Percentiles rank a stretch among this genome's conserved stretches.
Conservation (phyloP, 2,329 filamentous ascomycete species). For the Harringtonia aguacate region DNA sequence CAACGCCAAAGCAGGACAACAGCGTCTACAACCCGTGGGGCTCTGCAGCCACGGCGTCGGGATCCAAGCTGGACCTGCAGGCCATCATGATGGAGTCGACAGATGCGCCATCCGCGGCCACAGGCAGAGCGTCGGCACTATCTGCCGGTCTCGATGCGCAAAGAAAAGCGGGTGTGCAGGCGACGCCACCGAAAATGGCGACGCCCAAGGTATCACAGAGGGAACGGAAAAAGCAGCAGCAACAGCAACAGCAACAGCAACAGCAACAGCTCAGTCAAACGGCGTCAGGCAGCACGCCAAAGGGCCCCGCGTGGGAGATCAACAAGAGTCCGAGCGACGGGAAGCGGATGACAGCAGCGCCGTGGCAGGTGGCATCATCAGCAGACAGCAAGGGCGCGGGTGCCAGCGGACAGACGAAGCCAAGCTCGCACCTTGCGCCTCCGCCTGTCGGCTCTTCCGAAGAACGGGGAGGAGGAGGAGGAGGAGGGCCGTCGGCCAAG, state of each 20-base stretch:
- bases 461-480: not conserved
- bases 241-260: constrained; percentile 41
- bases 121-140: constrained; percentile 33
- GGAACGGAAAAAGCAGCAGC: constrained; percentile 76
- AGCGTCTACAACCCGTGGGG: constrained; percentile 34
- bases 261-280: constrained; percentile 35
- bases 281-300: constrained; percentile 20
- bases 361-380: constrained; percentile 1
- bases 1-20: not conserved
- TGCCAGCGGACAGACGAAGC: not conserved
- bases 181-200: constrained; percentile 19
- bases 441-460: constrained; percentile 18
- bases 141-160: constrained; percentile 44
- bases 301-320: constrained; percentile 18
- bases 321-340: constrained; percentile 15
- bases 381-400: not conserved
- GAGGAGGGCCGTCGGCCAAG: constrained; percentile 26
- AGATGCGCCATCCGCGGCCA: constrained; percentile 14
- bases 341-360: not conserved
- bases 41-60: constrained; percentile 33
- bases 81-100: constrained; percentile 59
- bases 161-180: constrained; percentile 18
- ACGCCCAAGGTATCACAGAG: constrained; percentile 73
- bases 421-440: constrained; percentile 14
- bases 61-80: constrained; percentile 62